Conservation (phyloP, 495 filamentous ascomycete genomes). For the Aspergillus baeticus region DNA sequence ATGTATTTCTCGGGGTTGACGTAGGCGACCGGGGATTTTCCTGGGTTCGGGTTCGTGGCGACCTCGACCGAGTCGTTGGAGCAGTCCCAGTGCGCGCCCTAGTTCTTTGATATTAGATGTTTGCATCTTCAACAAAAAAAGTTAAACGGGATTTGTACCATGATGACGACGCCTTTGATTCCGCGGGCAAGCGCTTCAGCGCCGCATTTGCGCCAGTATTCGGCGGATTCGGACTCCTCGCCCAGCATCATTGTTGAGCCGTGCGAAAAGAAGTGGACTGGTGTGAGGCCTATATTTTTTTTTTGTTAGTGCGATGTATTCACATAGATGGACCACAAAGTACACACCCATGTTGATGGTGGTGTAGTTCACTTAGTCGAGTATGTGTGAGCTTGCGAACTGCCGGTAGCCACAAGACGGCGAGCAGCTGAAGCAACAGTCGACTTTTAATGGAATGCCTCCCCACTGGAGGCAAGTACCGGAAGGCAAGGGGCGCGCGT, state of each 20-base stretch:
- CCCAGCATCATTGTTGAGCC: slow-evolving; percentile 68
- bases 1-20: slow-evolving; percentile 59
- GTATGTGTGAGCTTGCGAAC: no score
- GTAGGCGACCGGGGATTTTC: slow-evolving; percentile 56
- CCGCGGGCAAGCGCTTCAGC: slow-evolving; percentile 54
- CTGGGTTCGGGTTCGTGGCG: slow-evolving; percentile 52
- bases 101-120: neutral
- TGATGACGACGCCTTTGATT: slow-evolving; percentile 60
- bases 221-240: slow-evolving; percentile 54
- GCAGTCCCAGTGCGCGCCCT: slow-evolving; percentile 63
- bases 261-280: slow-evolving; percentile 67
- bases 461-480: no score
- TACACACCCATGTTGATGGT: neutral
- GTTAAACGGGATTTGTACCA: slow-evolving; percentile 38
- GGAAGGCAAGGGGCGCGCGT: neutral
- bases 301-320: neutral
- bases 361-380: no score
- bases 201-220: slow-evolving; percentile 62
- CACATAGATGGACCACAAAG: no score
- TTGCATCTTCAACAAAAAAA: neutral
- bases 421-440: neutral
- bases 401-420: no score
- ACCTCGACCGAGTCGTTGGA: slow-evolving; percentile 50
- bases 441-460: no score
- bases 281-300: slow-evolving; percentile 31